Evolutionary conservation across 441 rosid genomes (phyloP).

Genomic region (Metrosideros polymorpha): DNA sequence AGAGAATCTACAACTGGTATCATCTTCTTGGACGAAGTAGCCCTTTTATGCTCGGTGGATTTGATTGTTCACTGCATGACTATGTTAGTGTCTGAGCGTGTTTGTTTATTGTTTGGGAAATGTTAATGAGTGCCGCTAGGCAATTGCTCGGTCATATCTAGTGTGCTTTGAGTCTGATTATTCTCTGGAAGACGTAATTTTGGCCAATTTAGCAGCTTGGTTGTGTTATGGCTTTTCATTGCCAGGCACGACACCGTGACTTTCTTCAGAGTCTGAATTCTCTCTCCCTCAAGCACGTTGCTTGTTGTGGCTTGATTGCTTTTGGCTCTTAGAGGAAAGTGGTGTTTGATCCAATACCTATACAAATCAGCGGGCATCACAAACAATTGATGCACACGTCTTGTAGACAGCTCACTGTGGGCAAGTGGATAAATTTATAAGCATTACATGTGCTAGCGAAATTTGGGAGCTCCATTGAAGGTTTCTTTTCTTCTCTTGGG

Average conservation of each 20-base stretch:
- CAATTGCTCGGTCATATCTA: background rate
- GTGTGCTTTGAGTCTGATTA: background rate
- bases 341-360: background rate
- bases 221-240: background rate
- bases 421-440: background rate
- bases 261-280: background rate
- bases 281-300: background rate
- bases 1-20: slow-evolving; percentile 84
- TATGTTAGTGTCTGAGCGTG: background rate
- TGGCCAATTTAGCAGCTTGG: background rate
- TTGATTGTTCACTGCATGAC: background rate
- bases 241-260: background rate
- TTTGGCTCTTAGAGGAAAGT: background rate
- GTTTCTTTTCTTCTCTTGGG: background rate
- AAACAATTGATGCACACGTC: background rate
- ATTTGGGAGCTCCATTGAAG: background rate
- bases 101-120: background rate
- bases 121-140: background rate
- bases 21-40: background rate
- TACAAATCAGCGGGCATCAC: background rate
- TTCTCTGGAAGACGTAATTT: background rate
- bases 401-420: background rate
- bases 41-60: background rate
- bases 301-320: background rate
- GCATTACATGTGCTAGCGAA: background rate